Evolutionary conservation across 139 green algal genomes (phyloP).

Genomic region (Auxenochlorella pyrenoidosa): DNA sequence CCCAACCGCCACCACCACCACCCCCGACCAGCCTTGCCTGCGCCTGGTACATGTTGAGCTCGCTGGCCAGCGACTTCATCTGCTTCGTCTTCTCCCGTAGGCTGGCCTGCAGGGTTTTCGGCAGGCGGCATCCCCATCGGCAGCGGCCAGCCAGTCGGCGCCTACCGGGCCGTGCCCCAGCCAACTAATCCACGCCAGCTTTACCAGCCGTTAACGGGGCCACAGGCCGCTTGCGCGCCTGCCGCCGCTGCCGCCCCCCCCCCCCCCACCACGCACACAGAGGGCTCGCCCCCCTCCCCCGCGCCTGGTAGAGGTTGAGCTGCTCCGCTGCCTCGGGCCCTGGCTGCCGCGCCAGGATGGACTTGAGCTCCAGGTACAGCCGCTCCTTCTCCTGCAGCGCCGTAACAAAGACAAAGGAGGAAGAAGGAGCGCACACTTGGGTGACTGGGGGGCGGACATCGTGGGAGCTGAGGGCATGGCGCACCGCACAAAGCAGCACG

Average conservation of each 20-base stretch:
- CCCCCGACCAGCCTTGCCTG: conserved; percentile 71
- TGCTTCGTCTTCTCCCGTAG: conserved; percentile 93
- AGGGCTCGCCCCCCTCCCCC: neutral
- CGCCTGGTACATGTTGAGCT: conserved; percentile 95
- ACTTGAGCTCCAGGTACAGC: conserved; percentile 94
- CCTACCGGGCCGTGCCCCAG: neutral
- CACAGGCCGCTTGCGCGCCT: too few relatives aligned
- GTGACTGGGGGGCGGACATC: too few relatives aligned
- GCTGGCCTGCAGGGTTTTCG: conserved; percentile 61
- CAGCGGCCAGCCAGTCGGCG: too few relatives aligned
- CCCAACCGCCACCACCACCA: too few relatives aligned
- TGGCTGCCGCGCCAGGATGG: conserved; percentile 87
- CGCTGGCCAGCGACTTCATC: conserved; percentile 90
- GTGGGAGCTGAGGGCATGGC: too few relatives aligned
- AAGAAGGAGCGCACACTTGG: too few relatives aligned
- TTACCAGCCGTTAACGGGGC: too few relatives aligned
- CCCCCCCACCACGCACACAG: neutral
- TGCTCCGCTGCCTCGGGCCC: conserved; percentile 89
- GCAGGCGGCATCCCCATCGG: too few relatives aligned
- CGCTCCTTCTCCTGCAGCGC: conserved; percentile 90
- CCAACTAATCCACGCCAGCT: too few relatives aligned
- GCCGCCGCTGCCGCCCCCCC: neutral
- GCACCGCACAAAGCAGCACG: neutral
- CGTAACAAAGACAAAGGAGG: too few relatives aligned
- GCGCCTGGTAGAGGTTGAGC: conserved; percentile 83